Percentiles rank a stretch among this genome's conserved stretches.
Evolutionary conservation across 2,329 filamentous ascomycete genomes (phyloP).

Genomic region (Orbilia brochopaga): DNA sequence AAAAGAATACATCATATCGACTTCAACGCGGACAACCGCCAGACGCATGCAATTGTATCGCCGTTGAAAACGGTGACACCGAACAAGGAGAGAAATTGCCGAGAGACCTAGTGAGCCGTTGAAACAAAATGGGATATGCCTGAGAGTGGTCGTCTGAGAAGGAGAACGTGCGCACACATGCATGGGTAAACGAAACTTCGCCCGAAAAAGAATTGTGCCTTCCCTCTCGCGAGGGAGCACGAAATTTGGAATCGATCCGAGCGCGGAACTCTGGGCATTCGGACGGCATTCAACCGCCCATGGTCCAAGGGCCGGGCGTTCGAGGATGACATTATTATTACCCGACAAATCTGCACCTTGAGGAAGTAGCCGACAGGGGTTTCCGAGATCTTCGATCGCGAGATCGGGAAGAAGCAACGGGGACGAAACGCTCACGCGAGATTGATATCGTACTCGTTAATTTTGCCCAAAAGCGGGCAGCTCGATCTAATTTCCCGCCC

Average conservation of each 20-base stretch:
- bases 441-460: constrained; percentile 34
- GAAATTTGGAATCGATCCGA: neutral
- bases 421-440: constrained; percentile 49
- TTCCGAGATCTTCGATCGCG: constrained; percentile 48
- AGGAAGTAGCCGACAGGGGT: constrained; percentile 38
- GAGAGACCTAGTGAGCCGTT: too few species aligned
- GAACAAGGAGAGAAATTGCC: neutral
- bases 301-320: constrained; percentile 21
- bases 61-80: neutral
- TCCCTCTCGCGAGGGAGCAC: neutral
- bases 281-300: constrained; percentile 6
- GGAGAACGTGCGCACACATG: neutral
- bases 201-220: neutral
- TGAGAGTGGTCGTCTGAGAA: neutral
- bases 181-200: neutral
- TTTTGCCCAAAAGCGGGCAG: constrained; percentile 29
- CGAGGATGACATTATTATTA: constrained; percentile 29
- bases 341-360: constrained; percentile 33
- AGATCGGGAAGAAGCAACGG: constrained; percentile 49
- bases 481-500: constrained; percentile 32
- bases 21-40: neutral
- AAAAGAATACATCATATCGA: neutral
- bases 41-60: neutral
- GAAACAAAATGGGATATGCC: neutral
- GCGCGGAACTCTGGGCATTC: neutral